Base-by-base conservation (phyloP, 805 yeast genomes). In the Teunomyces aglyptinius region DNA sequence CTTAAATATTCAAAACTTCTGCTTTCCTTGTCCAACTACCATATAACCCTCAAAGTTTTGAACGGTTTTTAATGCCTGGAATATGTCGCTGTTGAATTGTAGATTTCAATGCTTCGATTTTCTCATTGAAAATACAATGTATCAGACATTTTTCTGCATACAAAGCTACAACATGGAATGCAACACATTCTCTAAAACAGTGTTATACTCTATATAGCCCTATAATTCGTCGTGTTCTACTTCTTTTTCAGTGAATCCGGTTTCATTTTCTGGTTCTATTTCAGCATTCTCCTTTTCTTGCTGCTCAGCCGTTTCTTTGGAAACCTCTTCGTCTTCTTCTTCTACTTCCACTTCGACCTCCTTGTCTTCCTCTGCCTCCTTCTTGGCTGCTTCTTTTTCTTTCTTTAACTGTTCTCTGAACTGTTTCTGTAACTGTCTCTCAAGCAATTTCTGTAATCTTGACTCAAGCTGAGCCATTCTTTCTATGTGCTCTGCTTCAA, bases 381-480 rank as follows among this genome's bases (percentile, higher is more conserved):
- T 57, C 29, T 55, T 54, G 39, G 60, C 57, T 36, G 47, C 50
- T 45, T 53, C 50, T 39, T 57, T 55, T 33, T 53, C 60, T 43
- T 63, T 58, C 48, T 62, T 71, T 46, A 64, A 48, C 52, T 64
- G 63, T 35, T 61, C 62, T 52, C 68, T 66, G 33, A 56, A 52
- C 46, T 68, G 71, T 48, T 62, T 65, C 46, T 63, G 65, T 10
- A 49, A 47, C 45, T 62, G 64, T 53, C 73, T 68, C 36, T 59
- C 63, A 22, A 58, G 38, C 41, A 70, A 58, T 20, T 55, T 61
- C 5, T 61, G 61, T 38, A 61, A 58, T 45, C 64, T 67, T 18
- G 50, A 41, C 32, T 61, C 55, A 53, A 71, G 63, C 26, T 51
- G 49, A 5, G 54, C 44, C 7, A 63, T 33, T 48, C 75, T 60